Conservation (phyloP, 495 filamentous ascomycete species). For the Pseudoneurospora amorphoporcata region DNA sequence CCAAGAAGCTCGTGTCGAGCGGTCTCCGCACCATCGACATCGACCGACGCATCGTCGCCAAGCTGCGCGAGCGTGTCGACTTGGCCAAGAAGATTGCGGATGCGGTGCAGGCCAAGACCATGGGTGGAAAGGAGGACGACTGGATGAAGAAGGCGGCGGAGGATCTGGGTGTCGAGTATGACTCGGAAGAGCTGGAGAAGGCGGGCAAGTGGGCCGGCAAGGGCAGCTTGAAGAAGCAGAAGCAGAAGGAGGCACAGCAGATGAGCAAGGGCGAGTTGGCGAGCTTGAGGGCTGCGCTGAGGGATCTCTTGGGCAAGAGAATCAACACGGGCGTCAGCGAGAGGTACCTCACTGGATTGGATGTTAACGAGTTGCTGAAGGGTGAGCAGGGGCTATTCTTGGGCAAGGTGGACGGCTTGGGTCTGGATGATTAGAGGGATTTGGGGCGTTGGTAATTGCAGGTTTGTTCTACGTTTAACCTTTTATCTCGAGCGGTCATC, state of each 20-base stretch:
- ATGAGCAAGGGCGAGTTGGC: slow-evolving; percentile 63
- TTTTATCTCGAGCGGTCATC: background rate
- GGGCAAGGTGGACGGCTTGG: slow-evolving; percentile 30
- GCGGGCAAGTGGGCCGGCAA: slow-evolving; percentile 52
- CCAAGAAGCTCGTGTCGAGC: slow-evolving; percentile 24
- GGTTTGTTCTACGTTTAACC: background rate
- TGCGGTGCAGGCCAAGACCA: slow-evolving; percentile 72
- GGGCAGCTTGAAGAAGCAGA: slow-evolving; percentile 57
- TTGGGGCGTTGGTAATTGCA: background rate
- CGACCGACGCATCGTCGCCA: slow-evolving; percentile 65
- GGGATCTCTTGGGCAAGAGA: slow-evolving; percentile 55
- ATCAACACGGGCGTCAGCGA: slow-evolving; percentile 90
- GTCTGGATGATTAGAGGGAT: slow-evolving; percentile 19
- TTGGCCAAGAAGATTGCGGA: slow-evolving; percentile 83
- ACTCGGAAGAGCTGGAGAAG: slow-evolving; percentile 70
- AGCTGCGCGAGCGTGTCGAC: slow-evolving; percentile 60
- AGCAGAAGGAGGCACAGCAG: slow-evolving; percentile 57
- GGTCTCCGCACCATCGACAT: slow-evolving; percentile 58
- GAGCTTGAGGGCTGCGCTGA: slow-evolving; percentile 51
- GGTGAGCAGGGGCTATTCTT: slow-evolving; percentile 43
- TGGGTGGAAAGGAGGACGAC: slow-evolving; percentile 68
- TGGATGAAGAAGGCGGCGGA: slow-evolving; percentile 80
- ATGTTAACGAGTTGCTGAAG: slow-evolving; percentile 67
- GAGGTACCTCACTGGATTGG: slow-evolving; percentile 72
- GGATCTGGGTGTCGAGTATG: slow-evolving; percentile 88